Conservation (phyloP, 2,329 filamentous ascomycete genomes). For the Dothistroma pini region DNA sequence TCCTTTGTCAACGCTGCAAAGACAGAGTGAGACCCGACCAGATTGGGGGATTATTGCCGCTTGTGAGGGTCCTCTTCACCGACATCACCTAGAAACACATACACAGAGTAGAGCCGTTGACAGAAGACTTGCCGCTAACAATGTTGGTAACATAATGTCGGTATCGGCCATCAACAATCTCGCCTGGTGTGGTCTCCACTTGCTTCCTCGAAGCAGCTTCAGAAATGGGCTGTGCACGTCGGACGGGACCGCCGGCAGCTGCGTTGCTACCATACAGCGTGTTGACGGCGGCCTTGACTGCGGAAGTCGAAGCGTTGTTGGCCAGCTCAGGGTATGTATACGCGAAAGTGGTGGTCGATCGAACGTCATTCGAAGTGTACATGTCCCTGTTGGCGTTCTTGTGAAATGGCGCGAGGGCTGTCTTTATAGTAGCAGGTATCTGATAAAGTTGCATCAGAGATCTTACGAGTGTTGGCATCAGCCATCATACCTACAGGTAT, state of each 20-base stretch:
- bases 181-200: constrained; percentile 29
- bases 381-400: constrained; percentile 55
- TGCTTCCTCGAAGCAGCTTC: constrained; percentile 11
- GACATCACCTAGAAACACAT: constrained; percentile 63
- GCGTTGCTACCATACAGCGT: constrained; percentile 54
- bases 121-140: constrained; percentile 56
- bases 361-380: constrained; percentile 63
- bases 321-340: constrained; percentile 71
- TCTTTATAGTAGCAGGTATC: constrained; percentile 4
- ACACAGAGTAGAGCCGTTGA: constrained; percentile 62
- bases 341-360: constrained; percentile 60
- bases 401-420: constrained; percentile 56
- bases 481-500: constrained; percentile 50
- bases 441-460: neutral
- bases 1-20: constrained; percentile 35
- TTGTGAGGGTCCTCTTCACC: constrained; percentile 40
- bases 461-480: constrained; percentile 30
- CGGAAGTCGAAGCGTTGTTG: constrained; percentile 36
- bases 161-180: constrained; percentile 43
- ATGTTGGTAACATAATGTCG: constrained; percentile 68
- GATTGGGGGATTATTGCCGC: constrained; percentile 54
- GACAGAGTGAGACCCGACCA: constrained; percentile 59
- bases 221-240: constrained; percentile 6
- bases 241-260: constrained; percentile 18
- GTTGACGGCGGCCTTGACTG: constrained; percentile 56